Evolutionary conservation across 1,284 basidiomycete genomes (phyloP), one percentile per base, ranked within the genome.

Genomic region (Trametes pubescens): DNA sequence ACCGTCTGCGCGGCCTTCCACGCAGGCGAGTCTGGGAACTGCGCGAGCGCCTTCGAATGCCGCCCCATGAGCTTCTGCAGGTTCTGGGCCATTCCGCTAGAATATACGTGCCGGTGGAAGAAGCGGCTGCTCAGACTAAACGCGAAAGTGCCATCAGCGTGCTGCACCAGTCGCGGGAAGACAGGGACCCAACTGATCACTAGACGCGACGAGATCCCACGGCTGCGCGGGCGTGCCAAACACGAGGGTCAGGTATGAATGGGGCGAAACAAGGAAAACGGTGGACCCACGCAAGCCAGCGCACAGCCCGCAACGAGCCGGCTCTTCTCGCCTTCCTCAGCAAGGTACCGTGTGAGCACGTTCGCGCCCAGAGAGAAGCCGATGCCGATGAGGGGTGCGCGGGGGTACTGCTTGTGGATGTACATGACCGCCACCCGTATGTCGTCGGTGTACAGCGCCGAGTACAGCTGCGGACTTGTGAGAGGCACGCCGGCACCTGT

Each of bases 361-460:
- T 95, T 94, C 43, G 96, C 94, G 56, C 97, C 98, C 51, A 99
- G 86, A 3, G 95, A 98, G 80, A 98, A 99, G 7, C 95, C 95
- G 32, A 98, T 79, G 13, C 94, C 97, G 37, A 96, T 80, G 44
- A 99, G 80, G 8, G 91, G 92, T 0, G 96, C 94, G 24, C 84
- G 78, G 2, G 98, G 96, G 72, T 91, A 96, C 63, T 81, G 78
- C 63, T 86, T 78, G 6, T 89, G 83, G 57, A 99, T 86, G 77
- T 93, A 92, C 73, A 92, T 84, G 49, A 96, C 77, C 0, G 94
- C 92, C 59, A 88, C 88, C 51, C 94, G 88, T 38, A 96, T 81
- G 78, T 99, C 96, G 67, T 94, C 89, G 13, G 95, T 96, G 69
- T 94, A 82, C 37, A 87, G 90, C 43, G 89, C 96, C 56, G 93